These are phyloP conservation scores for Fusarium heterosporum DNA, from an alignment of 2,329 filamentous ascomycete genomes.

Conservation along the genomic window DNA sequence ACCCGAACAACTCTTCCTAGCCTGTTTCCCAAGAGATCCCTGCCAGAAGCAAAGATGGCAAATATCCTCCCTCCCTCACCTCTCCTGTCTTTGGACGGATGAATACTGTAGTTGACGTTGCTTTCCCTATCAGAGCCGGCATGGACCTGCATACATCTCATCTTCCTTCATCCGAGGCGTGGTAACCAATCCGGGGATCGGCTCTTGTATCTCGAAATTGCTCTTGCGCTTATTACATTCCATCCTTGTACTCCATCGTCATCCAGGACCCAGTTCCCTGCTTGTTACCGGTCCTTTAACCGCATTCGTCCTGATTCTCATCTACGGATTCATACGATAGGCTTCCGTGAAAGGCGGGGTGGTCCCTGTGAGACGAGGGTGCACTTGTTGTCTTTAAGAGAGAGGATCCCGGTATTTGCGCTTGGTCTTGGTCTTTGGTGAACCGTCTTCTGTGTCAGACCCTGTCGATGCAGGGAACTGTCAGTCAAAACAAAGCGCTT, in stretches of 20 bases:
- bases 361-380: conserved; percentile 45
- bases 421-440: conserved; percentile 37
- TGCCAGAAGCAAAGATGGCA: conserved; percentile 4
- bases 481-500: conserved; percentile 35
- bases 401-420: conserved; percentile 36
- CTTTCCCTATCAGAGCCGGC: neutral
- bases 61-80: neutral
- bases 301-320: conserved; percentile 42
- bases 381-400: conserved; percentile 24
- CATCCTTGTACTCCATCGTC: conserved; percentile 42
- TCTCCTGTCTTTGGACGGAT: conserved; percentile 20
- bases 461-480: conserved; percentile 42
- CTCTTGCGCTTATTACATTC: conserved; percentile 37
- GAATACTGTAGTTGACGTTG: conserved; percentile 29
- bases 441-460: conserved; percentile 48
- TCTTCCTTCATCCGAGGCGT: conserved; percentile 21
- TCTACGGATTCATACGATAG: conserved; percentile 41
- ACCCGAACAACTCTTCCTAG: conserved; percentile 42
- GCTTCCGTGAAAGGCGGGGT: conserved; percentile 45
- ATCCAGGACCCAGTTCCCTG: conserved; percentile 41
- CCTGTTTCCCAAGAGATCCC: conserved; percentile 29
- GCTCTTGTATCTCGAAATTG: conserved; percentile 39
- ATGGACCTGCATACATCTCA: conserved; percentile 13
- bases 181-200: conserved; percentile 37
- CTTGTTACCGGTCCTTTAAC: conserved; percentile 43